Evolutionary conservation across 768 basidiomycete genomes (phyloP), one percentile per base, ranked within the genome.

Genomic region (Rhizopogon sp.): DNA sequence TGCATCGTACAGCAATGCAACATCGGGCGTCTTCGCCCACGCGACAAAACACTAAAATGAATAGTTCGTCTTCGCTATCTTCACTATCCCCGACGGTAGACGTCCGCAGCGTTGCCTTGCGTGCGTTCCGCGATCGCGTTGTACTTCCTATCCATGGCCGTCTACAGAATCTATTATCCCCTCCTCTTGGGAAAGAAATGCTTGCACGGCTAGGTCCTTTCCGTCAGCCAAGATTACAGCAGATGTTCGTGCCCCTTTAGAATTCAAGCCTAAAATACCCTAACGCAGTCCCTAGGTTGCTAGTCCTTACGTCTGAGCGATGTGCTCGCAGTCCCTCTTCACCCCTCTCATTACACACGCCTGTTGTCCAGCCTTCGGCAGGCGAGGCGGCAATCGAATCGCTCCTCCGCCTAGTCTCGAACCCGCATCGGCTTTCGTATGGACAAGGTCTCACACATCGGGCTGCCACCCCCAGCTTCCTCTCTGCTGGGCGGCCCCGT

Each of bases 121-220:
- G 83, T 41, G 82, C 87, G 7, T 93, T 93, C 66, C 82, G 91
- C 29, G 90, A 93, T 71, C 80, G 79, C 53, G 83, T 93, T 54
- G 82, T 93, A 37, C 73, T 89, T 17, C 87, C 90, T 0, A 72
- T 87, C 16, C 80, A 75, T 49, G 64, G 78, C 51, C 74, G 81
- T 8, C 70, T 92, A 11, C 76, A 83, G 43, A 68, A 74, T 3
- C 78, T 84, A 11, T 74, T 91, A 35, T 79, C 78, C 25, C 68
- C 77, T 45, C 69, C 79, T 1, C 80, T 76, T 43, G 71, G 75
- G 33, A 81, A 85, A 55, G 87, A 87, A 45, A 77, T 72, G 43
- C 73, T 81, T 41, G 72, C 80, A 35, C 82, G 85, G 52, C 75
- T 77, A 2, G 68, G 77, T 11, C 76, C 79, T 2, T 81, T 83